Conservation (phyloP, 1,284 basidiomycete species). For the Ganoderma resinaceum region DNA sequence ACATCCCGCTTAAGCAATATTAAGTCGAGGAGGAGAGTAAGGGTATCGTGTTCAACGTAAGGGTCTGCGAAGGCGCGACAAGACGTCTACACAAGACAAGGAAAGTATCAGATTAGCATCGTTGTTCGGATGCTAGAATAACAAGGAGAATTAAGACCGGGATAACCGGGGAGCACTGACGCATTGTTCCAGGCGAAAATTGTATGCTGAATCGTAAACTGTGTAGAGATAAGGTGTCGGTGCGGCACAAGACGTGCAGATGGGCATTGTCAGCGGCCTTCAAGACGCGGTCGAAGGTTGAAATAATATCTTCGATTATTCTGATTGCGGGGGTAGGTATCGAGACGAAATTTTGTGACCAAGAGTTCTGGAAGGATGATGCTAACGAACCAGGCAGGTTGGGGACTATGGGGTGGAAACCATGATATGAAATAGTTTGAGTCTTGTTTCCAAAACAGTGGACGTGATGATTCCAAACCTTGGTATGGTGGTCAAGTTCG, state of each 20-base stretch:
- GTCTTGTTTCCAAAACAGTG: background rate
- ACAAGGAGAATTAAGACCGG: conserved; percentile 15
- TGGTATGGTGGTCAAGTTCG: background rate
- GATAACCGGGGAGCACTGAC: conserved; percentile 51
- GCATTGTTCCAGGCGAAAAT: conserved; percentile 83
- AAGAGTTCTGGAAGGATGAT: background rate
- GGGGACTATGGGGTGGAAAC: background rate
- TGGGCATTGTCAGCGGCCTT: conserved; percentile 62
- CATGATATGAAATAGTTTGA: no score
- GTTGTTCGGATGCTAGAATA: conserved; percentile 13
- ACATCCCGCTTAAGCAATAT: conserved; percentile 89
- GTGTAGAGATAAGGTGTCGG: conserved; percentile 81
- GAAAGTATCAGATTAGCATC: conserved; percentile 22
- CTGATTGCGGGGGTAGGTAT: background rate
- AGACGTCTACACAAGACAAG: conserved; percentile 32
- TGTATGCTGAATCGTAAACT: conserved; percentile 83
- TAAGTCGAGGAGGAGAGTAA: conserved; percentile 84
- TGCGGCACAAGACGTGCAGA: conserved; percentile 82
- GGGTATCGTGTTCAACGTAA: conserved; percentile 86
- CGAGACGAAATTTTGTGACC: background rate
- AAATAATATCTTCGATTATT: conserved; percentile 1
- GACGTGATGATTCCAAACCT: background rate
- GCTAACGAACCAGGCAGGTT: background rate
- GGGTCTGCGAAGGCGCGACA: conserved; percentile 86
- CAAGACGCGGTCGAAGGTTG: background rate